Evolutionary conservation across 345 rosid genomes (phyloP).

Genomic region (Barbarea vulgaris): DNA sequence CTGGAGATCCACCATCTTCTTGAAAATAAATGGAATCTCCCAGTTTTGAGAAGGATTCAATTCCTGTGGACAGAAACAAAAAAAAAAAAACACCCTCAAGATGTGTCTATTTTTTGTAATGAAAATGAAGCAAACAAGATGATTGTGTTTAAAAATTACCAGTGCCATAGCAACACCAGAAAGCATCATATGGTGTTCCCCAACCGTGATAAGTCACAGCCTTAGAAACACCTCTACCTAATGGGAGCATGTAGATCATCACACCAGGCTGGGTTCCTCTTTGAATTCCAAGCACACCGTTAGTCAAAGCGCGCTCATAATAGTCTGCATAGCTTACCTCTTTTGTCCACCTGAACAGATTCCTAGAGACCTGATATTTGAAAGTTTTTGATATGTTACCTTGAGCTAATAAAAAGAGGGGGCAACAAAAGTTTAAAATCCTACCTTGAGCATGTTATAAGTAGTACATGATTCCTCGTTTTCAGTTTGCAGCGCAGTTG

Average conservation of each 20-base stretch:
- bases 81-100: background rate
- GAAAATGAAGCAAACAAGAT: background rate
- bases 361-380: slow-evolving; percentile 72
- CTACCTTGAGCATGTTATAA: slow-evolving; percentile 93
- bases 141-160: slow-evolving; percentile 45
- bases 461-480: slow-evolving; percentile 96
- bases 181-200: slow-evolving; percentile 72
- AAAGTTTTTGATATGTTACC: background rate
- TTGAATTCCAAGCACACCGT: slow-evolving; percentile 89
- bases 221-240: slow-evolving; percentile 72
- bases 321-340: slow-evolving; percentile 88
- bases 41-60: slow-evolving; percentile 89
- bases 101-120: background rate
- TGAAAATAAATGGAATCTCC: slow-evolving; percentile 95
- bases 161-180: slow-evolving; percentile 99
- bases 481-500: slow-evolving; percentile 56
- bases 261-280: slow-evolving; percentile 88
- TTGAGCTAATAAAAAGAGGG: background rate
- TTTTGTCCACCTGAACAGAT: slow-evolving; percentile 91
- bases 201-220: slow-evolving; percentile 76
- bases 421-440: background rate
- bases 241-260: slow-evolving; percentile 98
- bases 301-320: slow-evolving; percentile 86
- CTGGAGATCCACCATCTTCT: slow-evolving; percentile 64
- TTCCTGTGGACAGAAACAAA: slow-evolving; percentile 45